Evolutionary conservation across 768 basidiomycete genomes (phyloP).

Genomic region (Termitomyces sp.): DNA sequence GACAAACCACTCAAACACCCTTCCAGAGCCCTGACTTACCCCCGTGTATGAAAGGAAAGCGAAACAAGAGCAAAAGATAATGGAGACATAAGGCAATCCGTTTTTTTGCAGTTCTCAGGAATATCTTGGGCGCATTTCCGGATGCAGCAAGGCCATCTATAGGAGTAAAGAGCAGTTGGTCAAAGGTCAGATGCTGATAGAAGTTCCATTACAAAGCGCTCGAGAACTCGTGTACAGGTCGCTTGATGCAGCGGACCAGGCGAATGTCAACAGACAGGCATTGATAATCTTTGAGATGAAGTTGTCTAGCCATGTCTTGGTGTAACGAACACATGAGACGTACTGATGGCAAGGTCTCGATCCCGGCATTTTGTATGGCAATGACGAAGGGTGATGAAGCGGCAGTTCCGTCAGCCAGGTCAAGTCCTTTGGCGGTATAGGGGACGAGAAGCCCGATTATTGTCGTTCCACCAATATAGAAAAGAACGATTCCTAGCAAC

Average conservation of each 20-base stretch:
- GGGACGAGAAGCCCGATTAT: conserved; percentile 87
- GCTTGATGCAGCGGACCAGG: conserved; percentile 89
- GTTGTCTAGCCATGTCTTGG: neutral
- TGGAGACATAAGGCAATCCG: conserved; percentile 74
- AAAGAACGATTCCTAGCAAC: conserved; percentile 73
- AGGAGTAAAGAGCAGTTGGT: neutral
- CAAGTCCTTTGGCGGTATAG: conserved; percentile 54
- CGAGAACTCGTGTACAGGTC: conserved; percentile 91
- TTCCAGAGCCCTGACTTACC: conserved; percentile 55
- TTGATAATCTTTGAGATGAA: conserved; percentile 59
- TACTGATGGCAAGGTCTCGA: conserved; percentile 80
- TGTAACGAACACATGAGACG: neutral
- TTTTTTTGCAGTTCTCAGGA: conserved; percentile 59
- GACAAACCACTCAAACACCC: conserved; percentile 77
- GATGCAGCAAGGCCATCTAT: conserved; percentile 74
- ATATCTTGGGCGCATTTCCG: conserved; percentile 80
- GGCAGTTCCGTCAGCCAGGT: conserved; percentile 54
- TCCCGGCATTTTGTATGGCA: conserved; percentile 83
- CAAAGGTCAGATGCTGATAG: neutral
- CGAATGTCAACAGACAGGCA: conserved; percentile 81
- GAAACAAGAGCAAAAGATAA: conserved; percentile 66
- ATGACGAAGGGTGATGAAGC: conserved; percentile 89
- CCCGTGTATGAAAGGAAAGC: conserved; percentile 80
- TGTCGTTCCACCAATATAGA: conserved; percentile 64
- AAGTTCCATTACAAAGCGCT: conserved; percentile 55